Evolutionary conservation across 179 eudicot genomes (phyloP).

Genomic region (Beta corolliflora): DNA sequence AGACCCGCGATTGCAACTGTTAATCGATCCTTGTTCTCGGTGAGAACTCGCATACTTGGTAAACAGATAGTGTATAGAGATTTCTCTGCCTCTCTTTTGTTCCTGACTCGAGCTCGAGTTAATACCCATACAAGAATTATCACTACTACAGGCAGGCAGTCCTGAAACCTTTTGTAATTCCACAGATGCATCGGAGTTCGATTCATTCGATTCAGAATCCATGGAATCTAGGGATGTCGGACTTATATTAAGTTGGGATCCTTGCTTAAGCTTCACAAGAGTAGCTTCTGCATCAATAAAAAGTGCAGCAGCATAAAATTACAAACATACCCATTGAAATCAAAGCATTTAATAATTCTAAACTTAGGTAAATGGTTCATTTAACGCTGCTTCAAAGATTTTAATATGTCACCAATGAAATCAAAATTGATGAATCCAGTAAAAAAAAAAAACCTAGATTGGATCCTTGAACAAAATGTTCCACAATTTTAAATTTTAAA

Average conservation of each 20-base stretch:
- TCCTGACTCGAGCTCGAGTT: constrained; percentile 7
- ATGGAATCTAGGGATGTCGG: constrained; percentile 20
- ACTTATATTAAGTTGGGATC: constrained; percentile 42
- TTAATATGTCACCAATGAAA: too few relatives aligned
- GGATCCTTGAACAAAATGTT: too few relatives aligned
- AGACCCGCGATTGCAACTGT: constrained; percentile 20
- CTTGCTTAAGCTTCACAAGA: constrained; percentile 71
- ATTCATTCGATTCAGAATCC: constrained; percentile 28
- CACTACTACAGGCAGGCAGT: constrained; percentile 6
- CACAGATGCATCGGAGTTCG: constrained; percentile 2
- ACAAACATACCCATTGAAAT: background rate
- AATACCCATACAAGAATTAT: constrained; percentile 6
- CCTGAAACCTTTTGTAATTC: background rate
- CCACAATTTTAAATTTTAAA: too few relatives aligned
- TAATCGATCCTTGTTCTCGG: constrained; percentile 6
- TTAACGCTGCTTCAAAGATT: too few relatives aligned
- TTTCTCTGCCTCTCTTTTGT: constrained; percentile 18
- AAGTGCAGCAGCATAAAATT: background rate
- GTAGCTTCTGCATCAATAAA: constrained; percentile 54
- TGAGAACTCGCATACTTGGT: constrained; percentile 33
- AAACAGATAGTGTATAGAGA: constrained; percentile 35
- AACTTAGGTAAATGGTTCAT: too few relatives aligned
- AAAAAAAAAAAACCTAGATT: background rate
- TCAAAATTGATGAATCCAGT: background rate
- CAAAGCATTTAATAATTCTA: background rate